A percentile compares a stretch with the other conserved stretches of the same genome.
Evolutionary conservation across 495 filamentous ascomycete species (phyloP).

Genomic region (Chaetomium fimeti): DNA sequence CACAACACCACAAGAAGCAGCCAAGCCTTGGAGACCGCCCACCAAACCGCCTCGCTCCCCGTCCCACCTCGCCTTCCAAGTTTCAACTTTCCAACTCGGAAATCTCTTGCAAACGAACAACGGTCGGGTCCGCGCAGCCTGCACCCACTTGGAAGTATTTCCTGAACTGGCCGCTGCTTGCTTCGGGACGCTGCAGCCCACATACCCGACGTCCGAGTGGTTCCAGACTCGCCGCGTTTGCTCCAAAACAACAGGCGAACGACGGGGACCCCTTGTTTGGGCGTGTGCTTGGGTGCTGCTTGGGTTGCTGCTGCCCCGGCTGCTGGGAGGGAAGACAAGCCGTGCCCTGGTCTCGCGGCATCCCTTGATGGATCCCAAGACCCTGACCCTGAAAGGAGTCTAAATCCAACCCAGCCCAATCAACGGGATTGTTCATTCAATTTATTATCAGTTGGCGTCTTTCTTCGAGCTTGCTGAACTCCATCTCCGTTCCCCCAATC

Average conservation of each 20-base stretch:
- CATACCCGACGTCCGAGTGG: background rate
- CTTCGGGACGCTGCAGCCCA: slow-evolving; percentile 1
- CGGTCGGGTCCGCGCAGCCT: background rate
- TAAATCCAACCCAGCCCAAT: slow-evolving; percentile 3
- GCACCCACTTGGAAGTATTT: background rate
- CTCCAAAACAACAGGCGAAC: background rate
- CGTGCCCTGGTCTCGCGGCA: slow-evolving; percentile 8
- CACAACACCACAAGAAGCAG: background rate
- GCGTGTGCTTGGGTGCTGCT: background rate
- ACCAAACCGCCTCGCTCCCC: background rate
- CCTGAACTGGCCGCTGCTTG: background rate
- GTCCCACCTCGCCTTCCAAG: too few relatives aligned
- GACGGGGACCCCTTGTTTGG: slow-evolving; percentile 10
- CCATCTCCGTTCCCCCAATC: slow-evolving; percentile 4
- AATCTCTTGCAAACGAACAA: background rate
- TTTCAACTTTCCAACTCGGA: background rate
- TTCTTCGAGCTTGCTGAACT: background rate
- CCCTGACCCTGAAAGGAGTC: slow-evolving; percentile 20
- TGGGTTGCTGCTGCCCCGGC: background rate
- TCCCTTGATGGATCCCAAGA: slow-evolving; percentile 14
- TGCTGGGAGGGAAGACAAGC: background rate
- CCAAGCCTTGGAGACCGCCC: background rate
- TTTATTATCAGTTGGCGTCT: slow-evolving; percentile 7
- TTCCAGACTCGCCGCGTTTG: slow-evolving; percentile 7
- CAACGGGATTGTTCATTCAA: background rate